Base-by-base conservation (phyloP, 768 basidiomycete species). In the Xanthoconium stramineum region DNA sequence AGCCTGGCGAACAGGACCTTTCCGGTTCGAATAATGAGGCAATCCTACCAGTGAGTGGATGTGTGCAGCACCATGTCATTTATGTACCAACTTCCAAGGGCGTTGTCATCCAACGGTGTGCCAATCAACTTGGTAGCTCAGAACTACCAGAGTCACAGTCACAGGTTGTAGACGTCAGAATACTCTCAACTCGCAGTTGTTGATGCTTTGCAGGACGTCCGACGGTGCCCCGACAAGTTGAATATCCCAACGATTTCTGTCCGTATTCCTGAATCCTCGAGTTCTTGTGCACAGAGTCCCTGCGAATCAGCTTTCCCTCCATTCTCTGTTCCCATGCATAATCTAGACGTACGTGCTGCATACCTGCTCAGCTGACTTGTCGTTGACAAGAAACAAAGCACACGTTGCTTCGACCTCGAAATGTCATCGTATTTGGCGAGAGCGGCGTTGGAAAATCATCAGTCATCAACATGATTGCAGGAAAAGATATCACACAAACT, bases 371-470 rank as follows among this genome's bases (percentile, higher is more conserved):
- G 24, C 47, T 47, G 36, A 57, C 29, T 46, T 9, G 29, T 37
- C 43, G 14, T 11, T 47, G 43, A 57, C 39, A 47, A 24, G 56
- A 51, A 37, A 40, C 17, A 24, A 57, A 66, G 65, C 29, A 19
- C 24, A 29, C 35, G 14, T 38, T 11, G 15, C 49, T 11, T 44
- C 62, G 38, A 38, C 17, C 49, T 49, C 65, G 62, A 35, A 78
- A 78, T 53, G 48, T 77, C 38, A 65, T 78, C 30, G 47, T 78
- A 7, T 78, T 78, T 52, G 77, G 78, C 7, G 73, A 77, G 55
- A 69, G 69, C 7, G 75, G 77, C 11, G 51, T 65, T 14, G 72
- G 73, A 36, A 79, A 79, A 54, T 77, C 76, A 50, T 76, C 74
- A 0, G 58, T 78, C 35, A 65, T 79, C 58, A 79, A 78, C 59